A percentile compares a stretch with the other conserved stretches of the same genome.
Conservation (phyloP, 352 stramenopile species). For the Achlya hypogyna region DNA sequence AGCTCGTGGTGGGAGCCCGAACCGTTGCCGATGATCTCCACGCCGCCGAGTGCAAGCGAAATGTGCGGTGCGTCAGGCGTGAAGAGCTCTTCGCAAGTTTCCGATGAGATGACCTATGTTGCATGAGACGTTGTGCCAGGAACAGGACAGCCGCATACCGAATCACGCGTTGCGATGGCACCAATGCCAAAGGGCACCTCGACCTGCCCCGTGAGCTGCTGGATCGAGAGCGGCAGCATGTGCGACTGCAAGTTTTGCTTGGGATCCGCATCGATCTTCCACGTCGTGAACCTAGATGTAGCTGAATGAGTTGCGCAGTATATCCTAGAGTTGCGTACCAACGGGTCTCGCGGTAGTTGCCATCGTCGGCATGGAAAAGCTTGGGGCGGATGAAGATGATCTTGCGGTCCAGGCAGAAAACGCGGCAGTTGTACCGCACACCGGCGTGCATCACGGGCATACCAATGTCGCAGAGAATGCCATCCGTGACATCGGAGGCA, state of each 20-base stretch:
- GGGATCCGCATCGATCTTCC: slow-evolving; percentile 38
- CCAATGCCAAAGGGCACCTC: slow-evolving; percentile 79
- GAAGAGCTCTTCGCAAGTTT: slow-evolving; percentile 99
- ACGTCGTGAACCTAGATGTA: slow-evolving; percentile 54
- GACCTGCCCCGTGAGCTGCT: slow-evolving; percentile 61
- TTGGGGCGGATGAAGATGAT: slow-evolving; percentile 94
- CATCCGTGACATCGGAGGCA: slow-evolving; percentile 79
- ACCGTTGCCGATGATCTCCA: slow-evolving; percentile 98
- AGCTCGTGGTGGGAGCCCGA: slow-evolving; percentile 96
- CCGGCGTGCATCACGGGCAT: slow-evolving; percentile 95
- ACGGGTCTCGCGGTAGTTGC: slow-evolving; percentile 96
- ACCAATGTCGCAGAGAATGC: slow-evolving; percentile 96
- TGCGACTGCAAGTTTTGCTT: slow-evolving; percentile 51
- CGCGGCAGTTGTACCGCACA: slow-evolving; percentile 97
- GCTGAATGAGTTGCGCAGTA: not conserved
- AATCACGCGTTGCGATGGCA: slow-evolving; percentile 78
- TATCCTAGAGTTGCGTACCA: slow-evolving; percentile 36
- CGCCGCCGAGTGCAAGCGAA: slow-evolving; percentile 85
- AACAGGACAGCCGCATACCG: slow-evolving; percentile 31
- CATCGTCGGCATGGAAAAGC: slow-evolving; percentile 92
- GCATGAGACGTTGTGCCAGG: not conserved
- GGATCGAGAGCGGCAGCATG: slow-evolving; percentile 75
- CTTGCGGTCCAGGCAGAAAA: slow-evolving; percentile 89
- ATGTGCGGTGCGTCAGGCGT: slow-evolving; percentile 94
- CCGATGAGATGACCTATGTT: slow-evolving; percentile 60